phyloP scores from a whole-genome alignment of 228 moss, liverwort and hornwort species.

The Sphagnum fallax region DNA sequence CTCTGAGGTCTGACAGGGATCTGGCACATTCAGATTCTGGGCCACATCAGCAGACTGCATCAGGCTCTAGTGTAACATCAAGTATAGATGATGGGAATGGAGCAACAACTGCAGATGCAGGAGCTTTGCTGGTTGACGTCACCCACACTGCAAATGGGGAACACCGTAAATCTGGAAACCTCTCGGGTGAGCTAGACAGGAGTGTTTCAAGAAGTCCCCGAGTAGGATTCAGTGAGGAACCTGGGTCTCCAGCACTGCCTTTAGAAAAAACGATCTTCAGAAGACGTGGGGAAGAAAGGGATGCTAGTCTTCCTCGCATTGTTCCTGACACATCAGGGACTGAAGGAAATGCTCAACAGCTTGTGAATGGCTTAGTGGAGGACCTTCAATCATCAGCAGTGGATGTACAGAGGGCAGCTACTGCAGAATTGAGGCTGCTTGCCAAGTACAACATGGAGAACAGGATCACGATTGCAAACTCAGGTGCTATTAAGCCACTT shows the following conservation, averaged over 20 bases:
- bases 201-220: constrained; percentile 18
- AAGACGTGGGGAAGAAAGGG: constrained; percentile 73
- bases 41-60: constrained; percentile 36
- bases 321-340: constrained; percentile 48
- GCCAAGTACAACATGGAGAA: constrained; percentile 97
- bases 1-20: constrained; percentile 25
- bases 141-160: constrained; percentile 36
- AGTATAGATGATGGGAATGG: constrained; percentile 41
- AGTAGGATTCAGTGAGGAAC: constrained; percentile 50
- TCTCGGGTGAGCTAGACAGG: constrained; percentile 52
- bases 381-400: constrained; percentile 54
- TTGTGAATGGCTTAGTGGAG: constrained; percentile 63
- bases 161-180: constrained; percentile 57
- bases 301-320: constrained; percentile 63
- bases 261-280: constrained; percentile 54
- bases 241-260: constrained; percentile 63
- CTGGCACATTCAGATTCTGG: constrained; percentile 14
- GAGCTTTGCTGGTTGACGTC: constrained; percentile 14
- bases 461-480: constrained; percentile 81
- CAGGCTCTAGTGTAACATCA: constrained; percentile 59
- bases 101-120: constrained; percentile 18
- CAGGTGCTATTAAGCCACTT: constrained; percentile 82
- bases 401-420: constrained; percentile 56
- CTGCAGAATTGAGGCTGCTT: constrained; percentile 82
- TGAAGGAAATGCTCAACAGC: constrained; percentile 49